A percentile compares a stretch with the other conserved stretches of the same genome.
Evolutionary conservation across 192 early-diverging fungal genomes (phyloP).

Genomic region (Coemansia sp.): DNA sequence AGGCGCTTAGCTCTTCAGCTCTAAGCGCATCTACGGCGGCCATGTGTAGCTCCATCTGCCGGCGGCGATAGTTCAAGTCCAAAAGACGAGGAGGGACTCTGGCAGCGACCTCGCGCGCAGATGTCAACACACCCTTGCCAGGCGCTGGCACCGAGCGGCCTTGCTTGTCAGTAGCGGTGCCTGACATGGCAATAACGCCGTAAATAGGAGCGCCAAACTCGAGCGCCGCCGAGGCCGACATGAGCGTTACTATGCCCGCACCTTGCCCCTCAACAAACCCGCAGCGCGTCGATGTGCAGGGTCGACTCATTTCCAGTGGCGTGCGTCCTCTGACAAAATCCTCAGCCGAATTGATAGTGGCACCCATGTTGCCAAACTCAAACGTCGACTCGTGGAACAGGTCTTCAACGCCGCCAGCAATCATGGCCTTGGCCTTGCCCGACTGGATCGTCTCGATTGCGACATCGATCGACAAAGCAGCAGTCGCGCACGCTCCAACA

Average conservation of each 20-base stretch:
- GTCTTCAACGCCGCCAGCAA: slow-evolving; percentile 90
- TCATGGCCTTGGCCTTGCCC: slow-evolving; percentile 88
- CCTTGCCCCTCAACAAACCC: slow-evolving; percentile 96
- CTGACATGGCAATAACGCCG: slow-evolving; percentile 82
- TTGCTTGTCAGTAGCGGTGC: slow-evolving; percentile 94
- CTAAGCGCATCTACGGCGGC: slow-evolving; percentile 6
- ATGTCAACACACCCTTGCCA: slow-evolving; percentile 88
- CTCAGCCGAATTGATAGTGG: slow-evolving; percentile 82
- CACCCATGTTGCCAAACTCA: slow-evolving; percentile 96
- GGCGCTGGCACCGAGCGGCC: slow-evolving; percentile 92
- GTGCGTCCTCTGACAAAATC: slow-evolving; percentile 87
- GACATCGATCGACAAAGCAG: slow-evolving; percentile 89
- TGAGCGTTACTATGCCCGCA: slow-evolving; percentile 84
- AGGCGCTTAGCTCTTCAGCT: background rate
- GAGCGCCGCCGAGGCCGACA: slow-evolving; percentile 82
- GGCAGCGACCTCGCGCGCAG: slow-evolving; percentile 70
- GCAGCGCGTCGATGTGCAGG: slow-evolving; percentile 81
- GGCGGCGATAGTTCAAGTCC: slow-evolving; percentile 82
- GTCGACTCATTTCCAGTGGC: slow-evolving; percentile 88
- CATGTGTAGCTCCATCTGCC: slow-evolving; percentile 61
- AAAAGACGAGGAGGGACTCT: slow-evolving; percentile 61
- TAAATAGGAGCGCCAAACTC: slow-evolving; percentile 91
- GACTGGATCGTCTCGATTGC: slow-evolving; percentile 86
- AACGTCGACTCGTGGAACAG: slow-evolving; percentile 85
- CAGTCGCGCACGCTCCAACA: slow-evolving; percentile 91